These are phyloP conservation scores for Solanum peruvianum DNA, from an alignment of 257 asterid genomes.

Conservation along the genomic window DNA sequence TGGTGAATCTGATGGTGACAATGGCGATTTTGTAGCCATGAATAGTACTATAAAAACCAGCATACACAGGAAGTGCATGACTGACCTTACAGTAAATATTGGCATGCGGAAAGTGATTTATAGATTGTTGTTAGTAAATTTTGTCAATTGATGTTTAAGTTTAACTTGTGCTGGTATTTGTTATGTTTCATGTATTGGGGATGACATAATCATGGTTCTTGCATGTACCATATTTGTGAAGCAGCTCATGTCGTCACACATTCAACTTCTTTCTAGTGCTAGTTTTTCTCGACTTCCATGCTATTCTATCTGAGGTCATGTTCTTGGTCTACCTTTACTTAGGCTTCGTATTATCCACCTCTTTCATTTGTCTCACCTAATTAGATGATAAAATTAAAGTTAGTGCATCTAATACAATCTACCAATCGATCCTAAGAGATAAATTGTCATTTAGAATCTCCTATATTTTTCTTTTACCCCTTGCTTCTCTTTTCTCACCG, in stretches of 20 bases:
- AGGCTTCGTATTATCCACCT: background rate
- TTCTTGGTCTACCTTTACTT: background rate
- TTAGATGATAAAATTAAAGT: background rate
- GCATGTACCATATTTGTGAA: constrained; percentile 8
- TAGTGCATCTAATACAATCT: no score
- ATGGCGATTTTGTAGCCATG: background rate
- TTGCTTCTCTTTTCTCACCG: no score
- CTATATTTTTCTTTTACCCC: no score
- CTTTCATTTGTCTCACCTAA: no score
- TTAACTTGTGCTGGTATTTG: background rate
- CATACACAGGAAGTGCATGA: constrained; percentile 2
- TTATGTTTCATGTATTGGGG: constrained; percentile 13
- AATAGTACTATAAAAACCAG: background rate
- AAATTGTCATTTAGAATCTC: no score
- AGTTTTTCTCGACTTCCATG: background rate
- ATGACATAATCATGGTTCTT: constrained; percentile 21
- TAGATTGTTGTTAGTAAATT: background rate
- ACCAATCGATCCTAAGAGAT: background rate
- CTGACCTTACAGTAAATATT: background rate
- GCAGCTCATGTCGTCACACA: constrained; percentile 8
- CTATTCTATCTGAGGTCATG: background rate
- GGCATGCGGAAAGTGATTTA: background rate
- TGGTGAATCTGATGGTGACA: background rate
- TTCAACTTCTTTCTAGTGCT: background rate
- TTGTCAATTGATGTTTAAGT: background rate